Evolutionary conservation across 2,329 filamentous ascomycete genomes (phyloP), one percentile per base, ranked within the genome.

Genomic region (Epichloe bromicola): DNA sequence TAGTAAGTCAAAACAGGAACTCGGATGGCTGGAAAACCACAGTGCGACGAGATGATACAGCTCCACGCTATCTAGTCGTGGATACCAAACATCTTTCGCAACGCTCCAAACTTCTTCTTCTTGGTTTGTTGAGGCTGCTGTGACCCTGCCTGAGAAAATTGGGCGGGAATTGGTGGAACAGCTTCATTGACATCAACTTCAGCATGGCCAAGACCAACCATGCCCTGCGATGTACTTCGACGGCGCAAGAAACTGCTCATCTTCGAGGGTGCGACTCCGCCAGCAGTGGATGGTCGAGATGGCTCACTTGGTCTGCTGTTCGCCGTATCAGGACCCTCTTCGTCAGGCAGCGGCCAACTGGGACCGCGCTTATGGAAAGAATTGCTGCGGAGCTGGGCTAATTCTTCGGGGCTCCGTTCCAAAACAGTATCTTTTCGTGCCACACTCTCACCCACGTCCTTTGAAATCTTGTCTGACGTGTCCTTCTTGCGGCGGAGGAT

Each of bases 101-200:
- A 65, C 50, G 72, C 68, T 41, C 75, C 74, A 65, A 88, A 87
- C 66, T 83, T 85, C 74, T 86, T 87, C 69, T 76, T 79, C 68
- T 67, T 74, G 55, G 58, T 63, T 49, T 42, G 54, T 37, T 56
- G 54, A 38, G 43, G 42, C 14, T 33, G 30, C 26, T 46, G 41
- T 5, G n/a, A n/a, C 4, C 38, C 48, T 10, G 36, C 7, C 20
- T 41, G 14, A 19, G 34, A n/a, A 10, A 47, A 45, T 12, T 8
- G 33, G 30, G 48, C 46, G 3, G 52, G 49, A 14, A 52, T 47
- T 34, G 26, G 55, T 48, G 48, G 37, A 11, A 44, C 51, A 14
- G 52, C 42, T 8, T 56, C 50, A n/a, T 51, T 54, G 36, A 52
- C 47, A 14, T 53, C 55, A 11, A 51, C 54, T 20, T 46, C 53